These are phyloP conservation scores for Magnusiomyces sp. DNA, from an alignment of 1,139 yeast species.

Conservation along the genomic window DNA sequence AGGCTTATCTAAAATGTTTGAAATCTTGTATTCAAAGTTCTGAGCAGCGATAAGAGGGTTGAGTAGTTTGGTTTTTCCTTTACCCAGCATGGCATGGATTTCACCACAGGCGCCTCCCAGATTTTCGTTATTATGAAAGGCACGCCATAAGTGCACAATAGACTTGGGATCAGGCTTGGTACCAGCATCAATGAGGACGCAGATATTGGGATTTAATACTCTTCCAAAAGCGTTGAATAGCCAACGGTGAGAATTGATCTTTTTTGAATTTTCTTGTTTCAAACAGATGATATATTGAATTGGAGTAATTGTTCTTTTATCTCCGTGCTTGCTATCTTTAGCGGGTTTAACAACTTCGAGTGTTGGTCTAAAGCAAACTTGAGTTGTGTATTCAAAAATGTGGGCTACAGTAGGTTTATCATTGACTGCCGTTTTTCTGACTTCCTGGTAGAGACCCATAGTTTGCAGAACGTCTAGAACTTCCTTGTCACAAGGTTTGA, in stretches of 20 bases:
- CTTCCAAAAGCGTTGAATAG: conserved; percentile 92
- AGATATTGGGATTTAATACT: conserved; percentile 74
- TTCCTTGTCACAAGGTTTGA: conserved; percentile 79
- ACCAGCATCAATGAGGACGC: conserved; percentile 85
- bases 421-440: conserved; percentile 83
- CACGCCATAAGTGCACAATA: conserved; percentile 80
- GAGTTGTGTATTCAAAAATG: conserved; percentile 77
- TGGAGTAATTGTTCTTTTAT: conserved; percentile 49
- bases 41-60: conserved; percentile 91
- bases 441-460: conserved; percentile 89
- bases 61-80: conserved; percentile 51
- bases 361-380: conserved; percentile 49
- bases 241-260: conserved; percentile 96
- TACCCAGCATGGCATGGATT: conserved; percentile 81
- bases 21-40: conserved; percentile 87
- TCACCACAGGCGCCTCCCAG: conserved; percentile 97
- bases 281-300: conserved; percentile 85
- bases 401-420: conserved; percentile 85
- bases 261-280: conserved; percentile 84
- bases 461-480: conserved; percentile 82
- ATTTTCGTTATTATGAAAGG: conserved; percentile 71
- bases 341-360: conserved; percentile 41
- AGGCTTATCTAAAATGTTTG: conserved; percentile 85
- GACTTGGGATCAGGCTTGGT: conserved; percentile 84
- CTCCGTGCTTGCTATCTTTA: conserved; percentile 42